Evolutionary conservation across 163 green algal species (phyloP).

Genomic region (Picocystis sp.): DNA sequence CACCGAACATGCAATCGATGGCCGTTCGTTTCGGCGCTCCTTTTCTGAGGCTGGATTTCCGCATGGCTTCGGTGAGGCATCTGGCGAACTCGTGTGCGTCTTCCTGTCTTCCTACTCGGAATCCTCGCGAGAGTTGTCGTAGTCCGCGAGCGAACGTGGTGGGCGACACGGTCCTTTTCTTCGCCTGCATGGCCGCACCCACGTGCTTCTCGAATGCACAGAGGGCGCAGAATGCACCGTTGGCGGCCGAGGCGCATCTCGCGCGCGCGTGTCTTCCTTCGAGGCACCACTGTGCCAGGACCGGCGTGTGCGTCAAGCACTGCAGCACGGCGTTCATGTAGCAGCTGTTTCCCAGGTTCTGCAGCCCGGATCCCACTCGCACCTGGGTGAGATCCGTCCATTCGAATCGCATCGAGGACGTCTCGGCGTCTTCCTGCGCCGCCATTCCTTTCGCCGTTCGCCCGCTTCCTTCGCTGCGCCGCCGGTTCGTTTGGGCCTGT

Average conservation of each 20-base stretch:
- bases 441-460: no score
- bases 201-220: slow-evolving; percentile 7
- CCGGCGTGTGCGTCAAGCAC: slow-evolving; percentile 42
- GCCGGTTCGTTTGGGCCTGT: no score
- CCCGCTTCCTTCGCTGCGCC: no score
- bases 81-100: slow-evolving; percentile 92
- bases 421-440: no score
- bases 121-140: slow-evolving; percentile 32
- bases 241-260: no score
- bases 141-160: slow-evolving; percentile 7
- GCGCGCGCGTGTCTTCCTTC: slow-evolving; percentile 1
- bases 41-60: slow-evolving; percentile 49
- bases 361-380: slow-evolving; percentile 6
- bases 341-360: slow-evolving; percentile 83
- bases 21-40: slow-evolving; percentile 55
- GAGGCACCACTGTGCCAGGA: slow-evolving; percentile 35
- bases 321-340: slow-evolving; percentile 89
- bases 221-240: slow-evolving; percentile 7
- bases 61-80: slow-evolving; percentile 76
- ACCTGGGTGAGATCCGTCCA: no score
- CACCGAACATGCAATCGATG: slow-evolving; percentile 81
- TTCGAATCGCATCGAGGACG: no score
- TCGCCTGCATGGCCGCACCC: background rate
- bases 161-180: slow-evolving; percentile 2
- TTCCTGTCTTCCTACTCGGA: slow-evolving; percentile 76